Base-by-base conservation (phyloP, 202 grass and related monocot species). In the Dendrocalamus latiflorus region DNA sequence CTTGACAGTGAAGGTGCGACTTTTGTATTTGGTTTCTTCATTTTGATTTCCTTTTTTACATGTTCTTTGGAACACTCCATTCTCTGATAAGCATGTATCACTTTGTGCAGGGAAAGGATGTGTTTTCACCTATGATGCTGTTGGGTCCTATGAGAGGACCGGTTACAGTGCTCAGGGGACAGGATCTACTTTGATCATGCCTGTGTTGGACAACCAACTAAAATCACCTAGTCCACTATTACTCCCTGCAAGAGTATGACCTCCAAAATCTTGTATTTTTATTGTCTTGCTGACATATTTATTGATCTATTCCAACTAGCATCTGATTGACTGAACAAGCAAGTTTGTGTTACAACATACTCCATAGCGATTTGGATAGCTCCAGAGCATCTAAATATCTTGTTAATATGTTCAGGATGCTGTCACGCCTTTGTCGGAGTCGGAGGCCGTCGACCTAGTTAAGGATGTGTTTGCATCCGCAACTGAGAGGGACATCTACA, bases 381-480 rank as follows among this genome's bases (percentile, higher is more conserved):
- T 25, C 2, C 36, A 25, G 17, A 11, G 9, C 41, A 9, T 3
- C 5, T 85, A 47, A 85, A 3, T 28, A 64, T 80, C 37, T 85
- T 75, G 13, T 30, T 18, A 66, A 54, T 87, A 18, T 74, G 6
- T 78, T 81, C 77, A 99, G 97, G 97, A 99, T 83, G 89, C 93
- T 14, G 97, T 99, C 36, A 99, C 97, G 6, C 97, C 97, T 24
- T 82, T 99, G 53, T 99, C 89, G 0, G 93, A 99, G 54, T 75
- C 86, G 8, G 97, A 99, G 58, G 97, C 97, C 8, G 72, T 94
- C 6, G 93, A 99, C 76, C 89, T 99, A 55, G 93, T 99, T 15
- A 99, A 99, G 86, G 97, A 99, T 83, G 97, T 96, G 42, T 99
- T 99, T 43, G 97, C 97, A 84, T 99, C 97, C 1, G 97, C 97